Base-by-base conservation (phyloP, 345 rosid genomes). In the Microthlaspi erraticum region DNA sequence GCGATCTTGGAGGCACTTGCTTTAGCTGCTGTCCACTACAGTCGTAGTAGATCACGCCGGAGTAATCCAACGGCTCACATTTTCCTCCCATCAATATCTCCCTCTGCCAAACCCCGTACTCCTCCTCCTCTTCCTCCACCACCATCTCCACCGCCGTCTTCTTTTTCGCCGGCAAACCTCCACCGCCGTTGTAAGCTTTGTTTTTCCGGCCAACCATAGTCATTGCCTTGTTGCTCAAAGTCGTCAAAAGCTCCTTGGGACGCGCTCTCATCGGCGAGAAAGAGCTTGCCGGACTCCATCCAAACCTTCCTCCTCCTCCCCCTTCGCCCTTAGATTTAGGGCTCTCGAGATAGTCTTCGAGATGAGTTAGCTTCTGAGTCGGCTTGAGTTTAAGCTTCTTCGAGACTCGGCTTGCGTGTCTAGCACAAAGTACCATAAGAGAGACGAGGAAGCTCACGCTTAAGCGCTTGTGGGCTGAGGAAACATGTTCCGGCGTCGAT, bases 31-130 rank as follows among this genome's bases (percentile, higher is more conserved):
- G 86, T 56, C 99, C 98, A 13, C 50, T 31, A 68, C 81, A 76
- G 53, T 94, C 98, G 29, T 94, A 94, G 61, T 88, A 89, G 19
- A 94, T 91, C 32, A 78, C 97, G n/a, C 98, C 99, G 1, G 99
- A 84, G 71, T 88, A 80, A 78, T 87, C 82, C 82, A 91, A 79
- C 78, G 98, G 99, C 80, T 91, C 88, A 75, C 99, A 94, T 55
- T 88, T 88, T 31, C 85, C 96, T 29, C 99, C 99, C 99, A 94
- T 91, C 76, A 94, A 74, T 67, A 94, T 91, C 66, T 86, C 41
- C 82, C 82, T 82, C 61, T 83, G 98, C 99, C 99, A 94, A 54
- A 94, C 84, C 9, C 97, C 95, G 17, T 91, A 87, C 3, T 94
- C 94, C 43, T 86, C 96, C 60, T 75, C 83, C 17, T 77, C 81